Conservation (phyloP, 2,329 filamentous ascomycete genomes). For the Pseudogymnoascus sp. region DNA sequence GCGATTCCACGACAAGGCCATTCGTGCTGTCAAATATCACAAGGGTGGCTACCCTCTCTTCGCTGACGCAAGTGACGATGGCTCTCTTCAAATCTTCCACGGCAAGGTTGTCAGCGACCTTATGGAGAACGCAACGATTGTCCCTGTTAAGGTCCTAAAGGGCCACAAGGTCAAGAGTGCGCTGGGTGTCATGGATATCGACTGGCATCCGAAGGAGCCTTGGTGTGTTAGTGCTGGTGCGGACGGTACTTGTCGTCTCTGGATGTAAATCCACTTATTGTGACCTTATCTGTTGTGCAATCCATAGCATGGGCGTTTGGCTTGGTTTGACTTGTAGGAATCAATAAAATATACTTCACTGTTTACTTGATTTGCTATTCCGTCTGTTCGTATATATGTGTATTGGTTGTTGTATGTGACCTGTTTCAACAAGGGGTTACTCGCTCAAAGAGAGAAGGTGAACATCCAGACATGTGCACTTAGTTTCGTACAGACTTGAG, state of each 20-base stretch:
- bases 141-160: constrained; percentile 85
- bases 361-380: background rate
- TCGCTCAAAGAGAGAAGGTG: background rate
- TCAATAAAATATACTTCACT: constrained; percentile 11
- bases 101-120: constrained; percentile 90
- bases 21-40: constrained; percentile 83
- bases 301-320: constrained; percentile 11
- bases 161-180: constrained; percentile 82
- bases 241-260: constrained; percentile 85
- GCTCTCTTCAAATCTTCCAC: constrained; percentile 91
- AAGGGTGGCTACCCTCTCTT: constrained; percentile 72
- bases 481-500: background rate
- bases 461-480: background rate
- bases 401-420: background rate
- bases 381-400: background rate
- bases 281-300: constrained; percentile 6
- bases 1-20: constrained; percentile 86
- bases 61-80: constrained; percentile 91
- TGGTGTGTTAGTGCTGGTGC: constrained; percentile 93
- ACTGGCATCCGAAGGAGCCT: constrained; percentile 91
- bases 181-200: constrained; percentile 83
- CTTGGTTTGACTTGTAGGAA: constrained; percentile 9
- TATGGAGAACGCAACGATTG: constrained; percentile 93
- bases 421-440: background rate
- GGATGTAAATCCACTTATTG: constrained; percentile 46